These are phyloP conservation scores for Peronosclerospora sorghi DNA, from an alignment of 352 stramenopile species.

Conservation along the genomic window DNA sequence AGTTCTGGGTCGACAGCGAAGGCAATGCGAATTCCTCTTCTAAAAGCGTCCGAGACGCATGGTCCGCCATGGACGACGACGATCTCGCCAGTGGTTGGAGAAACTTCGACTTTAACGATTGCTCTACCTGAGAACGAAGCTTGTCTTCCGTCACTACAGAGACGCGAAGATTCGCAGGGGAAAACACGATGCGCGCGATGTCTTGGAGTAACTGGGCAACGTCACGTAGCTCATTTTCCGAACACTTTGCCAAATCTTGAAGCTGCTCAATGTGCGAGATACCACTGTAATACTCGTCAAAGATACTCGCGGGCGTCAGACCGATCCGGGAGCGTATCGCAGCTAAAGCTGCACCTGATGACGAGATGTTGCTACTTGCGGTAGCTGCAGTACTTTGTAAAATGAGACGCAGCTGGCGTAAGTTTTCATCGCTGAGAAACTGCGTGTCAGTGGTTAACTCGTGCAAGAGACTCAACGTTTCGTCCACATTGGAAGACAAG, in stretches of 20 bases:
- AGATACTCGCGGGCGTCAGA: slow-evolving; percentile 37
- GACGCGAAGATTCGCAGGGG: slow-evolving; percentile 37
- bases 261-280: slow-evolving; percentile 68
- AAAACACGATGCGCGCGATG: slow-evolving; percentile 51
- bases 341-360: slow-evolving; percentile 47
- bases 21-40: slow-evolving; percentile 14
- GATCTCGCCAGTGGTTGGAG: slow-evolving; percentile 29
- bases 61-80: slow-evolving; percentile 5
- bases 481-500: slow-evolving; percentile 60
- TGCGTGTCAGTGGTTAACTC: slow-evolving; percentile 66
- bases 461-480: slow-evolving; percentile 45
- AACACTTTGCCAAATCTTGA: slow-evolving; percentile 58
- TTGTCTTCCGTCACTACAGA: slow-evolving; percentile 73
- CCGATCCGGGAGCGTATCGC: slow-evolving; percentile 45
- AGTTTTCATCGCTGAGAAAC: slow-evolving; percentile 54
- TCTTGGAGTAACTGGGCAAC: slow-evolving; percentile 45
- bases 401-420: slow-evolving; percentile 62
- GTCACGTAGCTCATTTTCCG: slow-evolving; percentile 47
- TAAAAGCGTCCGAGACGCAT: slow-evolving; percentile 11
- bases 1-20: slow-evolving; percentile 29
- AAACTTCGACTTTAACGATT: slow-evolving; percentile 33
- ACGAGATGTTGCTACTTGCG: slow-evolving; percentile 63
- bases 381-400: slow-evolving; percentile 58
- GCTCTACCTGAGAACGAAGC: slow-evolving; percentile 37
- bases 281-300: slow-evolving; percentile 60